A percentile compares a stretch with the other conserved stretches of the same genome.
Evolutionary conservation across 2,329 filamentous ascomycete genomes (phyloP).

Genomic region (Botryotinia calthae): DNA sequence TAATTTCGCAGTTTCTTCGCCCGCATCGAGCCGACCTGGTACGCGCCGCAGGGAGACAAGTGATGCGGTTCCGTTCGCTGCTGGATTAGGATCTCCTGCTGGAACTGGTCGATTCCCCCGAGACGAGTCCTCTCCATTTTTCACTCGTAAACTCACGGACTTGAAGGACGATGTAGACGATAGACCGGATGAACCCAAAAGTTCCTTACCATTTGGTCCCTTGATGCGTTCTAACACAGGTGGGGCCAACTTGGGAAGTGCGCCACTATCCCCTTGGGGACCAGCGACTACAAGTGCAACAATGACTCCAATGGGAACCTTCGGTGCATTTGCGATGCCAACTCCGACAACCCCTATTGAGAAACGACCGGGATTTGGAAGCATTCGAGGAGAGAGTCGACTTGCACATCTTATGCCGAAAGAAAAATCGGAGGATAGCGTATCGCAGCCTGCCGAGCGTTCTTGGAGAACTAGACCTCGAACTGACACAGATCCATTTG

Average conservation of each 20-base stretch:
- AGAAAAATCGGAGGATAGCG: conserved; percentile 65
- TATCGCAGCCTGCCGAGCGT: conserved; percentile 51
- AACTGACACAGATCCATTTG: conserved; percentile 73
- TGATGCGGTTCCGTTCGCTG: conserved; percentile 57
- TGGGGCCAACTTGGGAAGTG: conserved; percentile 46
- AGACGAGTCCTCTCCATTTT: conserved; percentile 61
- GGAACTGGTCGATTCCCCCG: conserved; percentile 56
- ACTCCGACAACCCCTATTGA: conserved; percentile 59
- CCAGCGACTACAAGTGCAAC: conserved; percentile 52
- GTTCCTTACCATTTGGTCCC: conserved; percentile 44
- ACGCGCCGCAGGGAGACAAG: conserved; percentile 79
- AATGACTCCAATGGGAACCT: conserved; percentile 75
- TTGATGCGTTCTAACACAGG: conserved; percentile 56
- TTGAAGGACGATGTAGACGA: conserved; percentile 53
- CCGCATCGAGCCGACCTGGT: conserved; percentile 68
- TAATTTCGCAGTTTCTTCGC: conserved; percentile 69
- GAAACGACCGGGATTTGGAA: conserved; percentile 68
- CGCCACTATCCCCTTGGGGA: conserved; percentile 48
- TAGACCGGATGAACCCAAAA: conserved; percentile 48
- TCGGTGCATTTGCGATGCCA: conserved; percentile 81
- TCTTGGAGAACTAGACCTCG: conserved; percentile 60
- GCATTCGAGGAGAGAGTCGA: conserved; percentile 71
- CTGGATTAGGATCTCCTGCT: conserved; percentile 59
- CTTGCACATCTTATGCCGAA: conserved; percentile 83
- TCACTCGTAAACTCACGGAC: conserved; percentile 52